phyloP scores from a whole-genome alignment of 192 early-diverging fungal genomes.

The Coemansia sp. region DNA sequence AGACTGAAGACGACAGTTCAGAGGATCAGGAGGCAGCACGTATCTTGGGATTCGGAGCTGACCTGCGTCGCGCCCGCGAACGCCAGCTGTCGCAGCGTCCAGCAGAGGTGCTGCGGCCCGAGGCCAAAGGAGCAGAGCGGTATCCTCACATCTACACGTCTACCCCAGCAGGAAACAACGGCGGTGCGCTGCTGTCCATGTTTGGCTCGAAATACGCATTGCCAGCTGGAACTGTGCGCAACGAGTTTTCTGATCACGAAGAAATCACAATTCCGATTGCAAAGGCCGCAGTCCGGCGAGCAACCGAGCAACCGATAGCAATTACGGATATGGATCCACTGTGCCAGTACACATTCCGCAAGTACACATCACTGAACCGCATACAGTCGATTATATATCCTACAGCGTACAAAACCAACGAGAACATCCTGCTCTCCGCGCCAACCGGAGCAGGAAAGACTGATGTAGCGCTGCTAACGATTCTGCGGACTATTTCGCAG shows the following conservation, averaged over 20 bases:
- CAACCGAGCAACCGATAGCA: conserved; percentile 63
- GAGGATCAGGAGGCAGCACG: conserved; percentile 32
- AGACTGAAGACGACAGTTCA: neutral
- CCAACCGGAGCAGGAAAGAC: conserved; percentile 99
- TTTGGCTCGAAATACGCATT: conserved; percentile 79
- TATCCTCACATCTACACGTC: conserved; percentile 89
- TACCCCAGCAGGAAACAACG: conserved; percentile 17
- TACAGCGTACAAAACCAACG: conserved; percentile 90
- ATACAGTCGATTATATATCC: conserved; percentile 96
- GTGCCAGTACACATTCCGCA: conserved; percentile 77
- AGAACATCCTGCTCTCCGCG: conserved; percentile 97
- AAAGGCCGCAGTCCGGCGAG: conserved; percentile 62
- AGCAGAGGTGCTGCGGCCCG: conserved; percentile 31
- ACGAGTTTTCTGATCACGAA: conserved; percentile 81
- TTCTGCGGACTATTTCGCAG: conserved; percentile 77
- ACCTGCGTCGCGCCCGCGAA: conserved; percentile 42
- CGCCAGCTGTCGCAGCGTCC: conserved; percentile 41
- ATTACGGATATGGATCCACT: conserved; percentile 75
- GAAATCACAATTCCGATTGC: conserved; percentile 88
- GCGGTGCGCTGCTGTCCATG: conserved; percentile 70
- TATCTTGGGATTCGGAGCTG: conserved; percentile 36
- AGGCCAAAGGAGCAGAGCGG: conserved; percentile 21
- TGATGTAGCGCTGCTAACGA: conserved; percentile 92
- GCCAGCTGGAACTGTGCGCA: conserved; percentile 71
- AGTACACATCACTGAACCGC: conserved; percentile 86